Base-by-base conservation (phyloP, 257 asterid genomes). In the Eucommia ulmoides region DNA sequence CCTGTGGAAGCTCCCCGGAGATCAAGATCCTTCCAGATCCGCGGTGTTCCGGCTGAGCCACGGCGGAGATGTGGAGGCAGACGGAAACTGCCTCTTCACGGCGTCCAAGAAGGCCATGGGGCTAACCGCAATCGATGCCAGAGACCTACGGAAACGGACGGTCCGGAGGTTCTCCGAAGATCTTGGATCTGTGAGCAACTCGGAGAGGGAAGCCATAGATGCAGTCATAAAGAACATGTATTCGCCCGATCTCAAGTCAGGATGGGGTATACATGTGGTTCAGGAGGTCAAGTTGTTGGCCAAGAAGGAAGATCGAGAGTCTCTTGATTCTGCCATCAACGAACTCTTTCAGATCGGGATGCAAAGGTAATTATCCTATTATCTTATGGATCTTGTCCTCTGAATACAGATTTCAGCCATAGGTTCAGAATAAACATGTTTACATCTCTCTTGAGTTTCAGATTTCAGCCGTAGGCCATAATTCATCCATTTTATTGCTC, bases 191-290 rank as follows among this genome's bases (percentile, higher is more conserved):
- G 86, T 63, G 53, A 80, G 82, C 33, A 72, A 67, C 29, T 79
- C 71, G 26, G 74, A 78, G 24, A 80, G 59, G 52, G 52, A 42
- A 10, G 50, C 66, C 46, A 82, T 87, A 46, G 85, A 75, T 46
- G 59, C 76, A 56, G 94, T 75, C 50, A 82, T 89, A 52, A 62
- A 74, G 70, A 68, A 83, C 51, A 78, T 89, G 98, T 89, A 89
- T 41, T 63, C 79, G 53, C 98, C 96, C 47, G 96, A 91, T 91
- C 88, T 91, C 75, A 81, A 61, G 24, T 58, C 75, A 8, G 98
- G 98, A 0, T 91, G 98, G 98, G 98, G 96, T 3, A 64, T 89
- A 53, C 94, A 89, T 54, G 91, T 85, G 20, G 88, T 85, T n/a
- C 98, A 89, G 79, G 96, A 85, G 76, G 67, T 83, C 19, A 89